phyloP scores from a whole-genome alignment of 345 rosid species.

The Lumnitzera racemosa region DNA sequence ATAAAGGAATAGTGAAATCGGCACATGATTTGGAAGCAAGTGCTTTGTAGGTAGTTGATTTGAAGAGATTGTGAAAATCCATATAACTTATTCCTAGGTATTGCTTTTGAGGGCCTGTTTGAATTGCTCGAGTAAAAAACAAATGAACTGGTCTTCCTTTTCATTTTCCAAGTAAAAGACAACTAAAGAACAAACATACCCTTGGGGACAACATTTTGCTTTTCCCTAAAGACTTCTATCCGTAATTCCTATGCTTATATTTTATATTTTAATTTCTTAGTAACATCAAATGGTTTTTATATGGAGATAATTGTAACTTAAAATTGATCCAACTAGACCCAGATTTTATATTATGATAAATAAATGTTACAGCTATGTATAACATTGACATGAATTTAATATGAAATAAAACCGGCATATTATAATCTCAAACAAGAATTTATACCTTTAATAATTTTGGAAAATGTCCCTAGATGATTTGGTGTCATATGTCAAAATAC shows the following conservation, averaged over 20 bases:
- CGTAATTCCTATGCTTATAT: not conserved
- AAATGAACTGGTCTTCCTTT: not conserved
- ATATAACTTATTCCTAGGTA: slow-evolving; percentile 14
- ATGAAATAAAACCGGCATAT: too few relatives aligned
- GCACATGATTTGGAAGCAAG: slow-evolving; percentile 14
- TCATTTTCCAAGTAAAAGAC: slow-evolving; percentile 29
- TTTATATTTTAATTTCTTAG: too few relatives aligned
- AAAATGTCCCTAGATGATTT: too few relatives aligned
- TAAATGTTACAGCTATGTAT: too few relatives aligned
- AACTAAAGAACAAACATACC: slow-evolving; percentile 25
- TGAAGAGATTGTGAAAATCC: not conserved
- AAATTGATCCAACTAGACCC: too few relatives aligned
- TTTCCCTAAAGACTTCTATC: slow-evolving; percentile 7
- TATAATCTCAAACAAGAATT: too few relatives aligned
- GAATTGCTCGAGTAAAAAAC: slow-evolving; percentile 11
- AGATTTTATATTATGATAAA: too few relatives aligned
- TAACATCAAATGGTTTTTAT: slow-evolving; percentile 3
- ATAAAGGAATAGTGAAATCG: slow-evolving; percentile 13
- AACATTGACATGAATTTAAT: too few relatives aligned
- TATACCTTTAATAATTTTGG: too few relatives aligned
- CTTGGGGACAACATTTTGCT: slow-evolving; percentile 45
- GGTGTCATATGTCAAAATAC: too few relatives aligned
- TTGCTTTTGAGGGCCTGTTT: slow-evolving; percentile 9
- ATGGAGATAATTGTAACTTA: not conserved
- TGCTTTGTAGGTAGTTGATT: not conserved